A percentile compares a stretch with the other conserved stretches of the same genome.
Conservation (phyloP, 352 stramenopile species). For the Pythium oligandrum region DNA sequence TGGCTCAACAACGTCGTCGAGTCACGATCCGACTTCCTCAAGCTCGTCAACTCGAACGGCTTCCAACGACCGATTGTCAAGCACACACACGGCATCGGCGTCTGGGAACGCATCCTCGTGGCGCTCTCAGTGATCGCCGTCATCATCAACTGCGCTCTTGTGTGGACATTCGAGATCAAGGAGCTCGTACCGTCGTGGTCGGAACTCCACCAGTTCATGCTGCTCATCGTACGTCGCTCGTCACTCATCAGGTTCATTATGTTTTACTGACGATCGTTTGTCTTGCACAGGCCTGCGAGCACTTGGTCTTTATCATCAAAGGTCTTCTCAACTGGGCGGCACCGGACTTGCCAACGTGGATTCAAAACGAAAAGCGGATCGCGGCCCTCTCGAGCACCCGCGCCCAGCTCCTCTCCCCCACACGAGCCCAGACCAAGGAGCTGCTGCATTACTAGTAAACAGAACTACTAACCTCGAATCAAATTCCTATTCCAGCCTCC, state of each 20-base stretch:
- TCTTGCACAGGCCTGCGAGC: conserved; percentile 31
- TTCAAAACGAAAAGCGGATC: conserved; percentile 37
- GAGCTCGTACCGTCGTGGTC: conserved; percentile 47
- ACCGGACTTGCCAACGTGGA: conserved; percentile 34
- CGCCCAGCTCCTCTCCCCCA: conserved; percentile 17
- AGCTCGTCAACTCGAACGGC: conserved; percentile 84
- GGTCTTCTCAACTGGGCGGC: conserved; percentile 49
- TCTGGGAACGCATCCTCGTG: conserved; percentile 92
- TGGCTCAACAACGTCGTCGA: conserved; percentile 90
- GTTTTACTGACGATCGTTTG: background rate
- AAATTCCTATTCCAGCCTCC: background rate
- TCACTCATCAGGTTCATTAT: too few species aligned
- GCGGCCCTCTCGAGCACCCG: conserved; percentile 22
- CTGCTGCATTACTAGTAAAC: conserved; percentile 9
- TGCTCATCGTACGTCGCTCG: conserved; percentile 38
- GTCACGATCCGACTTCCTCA: conserved; percentile 90
- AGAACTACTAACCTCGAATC: background rate
- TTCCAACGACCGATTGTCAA: conserved; percentile 84
- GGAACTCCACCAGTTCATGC: conserved; percentile 53
- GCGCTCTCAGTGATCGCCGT: conserved; percentile 90
- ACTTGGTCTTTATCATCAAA: conserved; percentile 56
- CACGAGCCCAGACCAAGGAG: conserved; percentile 6
- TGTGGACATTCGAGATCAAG: conserved; percentile 71
- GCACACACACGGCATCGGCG: conserved; percentile 88
- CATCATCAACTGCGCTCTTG: conserved; percentile 92